phyloP scores from a whole-genome alignment of 768 basidiomycete genomes.

The Cystobasidium tubakii region DNA sequence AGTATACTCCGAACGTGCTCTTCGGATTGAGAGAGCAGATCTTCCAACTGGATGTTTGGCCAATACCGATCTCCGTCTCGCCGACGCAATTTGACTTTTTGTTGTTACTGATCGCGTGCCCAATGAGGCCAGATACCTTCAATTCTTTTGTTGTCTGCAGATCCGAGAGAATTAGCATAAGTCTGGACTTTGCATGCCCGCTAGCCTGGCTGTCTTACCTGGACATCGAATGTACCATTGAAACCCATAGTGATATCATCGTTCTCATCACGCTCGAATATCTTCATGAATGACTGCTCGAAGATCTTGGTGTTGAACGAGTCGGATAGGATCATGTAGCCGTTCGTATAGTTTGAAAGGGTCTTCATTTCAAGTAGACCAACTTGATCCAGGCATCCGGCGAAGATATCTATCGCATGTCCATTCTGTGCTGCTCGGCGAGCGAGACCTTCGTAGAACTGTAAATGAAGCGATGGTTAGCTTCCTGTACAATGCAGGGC shows the following conservation, averaged over 20 bases:
- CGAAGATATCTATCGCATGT: conserved; percentile 89
- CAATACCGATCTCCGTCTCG: conserved; percentile 98
- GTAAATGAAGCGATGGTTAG: background rate
- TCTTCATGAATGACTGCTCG: conserved; percentile 91
- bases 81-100: conserved; percentile 96
- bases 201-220: conserved; percentile 55
- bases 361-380: conserved; percentile 97
- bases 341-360: conserved; percentile 89
- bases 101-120: conserved; percentile 91
- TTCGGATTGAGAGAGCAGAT: conserved; percentile 81
- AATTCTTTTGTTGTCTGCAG: conserved; percentile 92
- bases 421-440: conserved; percentile 90
- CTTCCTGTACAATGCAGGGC: background rate
- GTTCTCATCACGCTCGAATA: conserved; percentile 87
- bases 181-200: background rate
- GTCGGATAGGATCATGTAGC: conserved; percentile 90
- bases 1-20: conserved; percentile 86
- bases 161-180: background rate
- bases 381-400: conserved; percentile 95
- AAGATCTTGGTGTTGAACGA: conserved; percentile 97
- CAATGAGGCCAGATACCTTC: conserved; percentile 95
- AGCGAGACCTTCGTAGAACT: conserved; percentile 94
- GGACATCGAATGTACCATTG: conserved; percentile 97
- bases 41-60: conserved; percentile 97
- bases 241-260: conserved; percentile 94